Evolutionary conservation across 768 basidiomycete species (phyloP).

Genomic region (Hebeloma cylindrosporum): DNA sequence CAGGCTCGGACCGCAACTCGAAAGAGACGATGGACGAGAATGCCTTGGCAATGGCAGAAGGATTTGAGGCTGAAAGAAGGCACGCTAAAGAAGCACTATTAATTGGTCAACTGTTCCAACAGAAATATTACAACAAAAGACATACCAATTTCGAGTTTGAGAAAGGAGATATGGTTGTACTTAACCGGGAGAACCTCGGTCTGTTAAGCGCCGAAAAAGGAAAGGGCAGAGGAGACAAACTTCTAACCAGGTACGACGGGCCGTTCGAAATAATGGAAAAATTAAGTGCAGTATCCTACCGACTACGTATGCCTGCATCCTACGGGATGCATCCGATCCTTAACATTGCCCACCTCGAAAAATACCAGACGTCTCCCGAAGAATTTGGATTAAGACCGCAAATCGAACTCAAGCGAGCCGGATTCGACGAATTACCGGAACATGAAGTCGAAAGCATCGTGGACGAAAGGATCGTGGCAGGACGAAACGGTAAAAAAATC

Average conservation of each 20-base stretch:
- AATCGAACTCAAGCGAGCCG: neutral
- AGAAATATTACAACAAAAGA: constrained; percentile 20
- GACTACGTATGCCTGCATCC: constrained; percentile 26
- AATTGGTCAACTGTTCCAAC: constrained; percentile 14
- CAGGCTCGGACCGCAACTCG: too few species aligned
- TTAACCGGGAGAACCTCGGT: constrained; percentile 26
- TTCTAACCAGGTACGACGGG: constrained; percentile 29
- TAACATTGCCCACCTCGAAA: constrained; percentile 33
- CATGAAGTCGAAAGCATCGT: constrained; percentile 7
- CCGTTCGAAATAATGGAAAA: constrained; percentile 31
- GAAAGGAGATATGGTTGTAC: constrained; percentile 27
- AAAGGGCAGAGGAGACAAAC: constrained; percentile 29
- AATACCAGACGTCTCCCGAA: constrained; percentile 22
- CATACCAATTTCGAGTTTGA: constrained; percentile 19
- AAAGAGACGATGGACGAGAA: neutral
- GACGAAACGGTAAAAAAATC: constrained; percentile 4
- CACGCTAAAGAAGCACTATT: constrained; percentile 16
- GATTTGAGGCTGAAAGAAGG: constrained; percentile 9
- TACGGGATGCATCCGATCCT: constrained; percentile 33
- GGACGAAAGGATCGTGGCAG: constrained; percentile 3
- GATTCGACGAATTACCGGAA: constrained; percentile 6
- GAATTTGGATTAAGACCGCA: constrained; percentile 18
- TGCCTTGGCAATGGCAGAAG: constrained; percentile 5
- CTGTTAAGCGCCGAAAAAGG: constrained; percentile 15
- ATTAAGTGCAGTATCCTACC: constrained; percentile 28